Percentiles rank a stretch among this genome's conserved stretches.
Evolutionary conservation across 257 asterid species (phyloP).

Genomic region (Nicotiana benthamiana): DNA sequence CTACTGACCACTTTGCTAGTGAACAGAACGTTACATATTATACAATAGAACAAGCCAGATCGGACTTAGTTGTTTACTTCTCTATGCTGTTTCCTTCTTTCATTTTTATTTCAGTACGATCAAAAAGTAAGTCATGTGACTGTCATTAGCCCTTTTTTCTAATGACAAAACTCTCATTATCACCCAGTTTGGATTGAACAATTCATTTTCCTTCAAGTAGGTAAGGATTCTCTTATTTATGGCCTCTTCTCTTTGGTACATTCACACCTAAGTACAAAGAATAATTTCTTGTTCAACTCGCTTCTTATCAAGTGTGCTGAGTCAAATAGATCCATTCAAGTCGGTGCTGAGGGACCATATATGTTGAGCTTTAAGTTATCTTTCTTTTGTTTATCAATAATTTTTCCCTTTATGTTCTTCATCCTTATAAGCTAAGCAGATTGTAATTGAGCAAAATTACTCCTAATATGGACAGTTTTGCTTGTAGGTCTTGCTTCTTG

Average conservation of each 20-base stretch:
- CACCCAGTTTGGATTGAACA: neutral
- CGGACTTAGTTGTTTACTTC: neutral
- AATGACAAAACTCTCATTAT: neutral
- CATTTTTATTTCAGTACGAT: neutral
- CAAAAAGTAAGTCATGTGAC: neutral
- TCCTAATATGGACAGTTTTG: conserved; percentile 2
- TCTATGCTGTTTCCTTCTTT: neutral
- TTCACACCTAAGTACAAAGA: neutral
- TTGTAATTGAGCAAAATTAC: neutral
- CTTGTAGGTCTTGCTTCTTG: conserved; percentile 80
- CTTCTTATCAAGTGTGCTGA: neutral
- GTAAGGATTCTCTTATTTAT: neutral
- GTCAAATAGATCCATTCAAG: neutral
- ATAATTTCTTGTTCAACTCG: neutral
- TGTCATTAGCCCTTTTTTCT: neutral
- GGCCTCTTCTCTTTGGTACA: neutral
- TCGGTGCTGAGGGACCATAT: neutral
- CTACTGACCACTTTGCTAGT: neutral
- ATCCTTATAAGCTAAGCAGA: neutral
- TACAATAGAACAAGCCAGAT: neutral
- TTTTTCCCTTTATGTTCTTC: neutral
- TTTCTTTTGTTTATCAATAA: neutral
- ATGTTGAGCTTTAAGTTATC: neutral
- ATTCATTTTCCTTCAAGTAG: neutral
- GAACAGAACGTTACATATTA: neutral